These are phyloP conservation scores for Leccinum variicolor DNA, from an alignment of 768 basidiomycete species.

Conservation along the genomic window DNA sequence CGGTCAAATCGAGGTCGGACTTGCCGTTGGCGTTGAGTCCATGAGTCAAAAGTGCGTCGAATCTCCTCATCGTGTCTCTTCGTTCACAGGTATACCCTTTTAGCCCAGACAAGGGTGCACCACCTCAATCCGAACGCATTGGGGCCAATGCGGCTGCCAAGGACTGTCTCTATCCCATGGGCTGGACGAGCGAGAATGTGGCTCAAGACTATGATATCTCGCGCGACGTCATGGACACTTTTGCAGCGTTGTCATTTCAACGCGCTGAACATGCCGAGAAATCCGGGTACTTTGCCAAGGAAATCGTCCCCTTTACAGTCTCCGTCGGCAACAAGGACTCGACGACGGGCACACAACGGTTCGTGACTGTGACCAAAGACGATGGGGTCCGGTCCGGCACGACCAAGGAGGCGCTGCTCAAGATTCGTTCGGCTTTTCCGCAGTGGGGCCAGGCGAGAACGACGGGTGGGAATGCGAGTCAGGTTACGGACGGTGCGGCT, in stretches of 20 bases:
- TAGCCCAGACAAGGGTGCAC: constrained; percentile 65
- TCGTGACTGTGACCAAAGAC: constrained; percentile 60
- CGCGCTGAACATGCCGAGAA: constrained; percentile 75
- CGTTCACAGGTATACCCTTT: not conserved
- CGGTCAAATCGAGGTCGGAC: constrained; percentile 78
- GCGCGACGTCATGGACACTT: constrained; percentile 72
- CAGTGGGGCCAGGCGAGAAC: constrained; percentile 74
- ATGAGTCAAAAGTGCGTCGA: constrained; percentile 70
- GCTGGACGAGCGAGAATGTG: constrained; percentile 88
- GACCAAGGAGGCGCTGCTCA: constrained; percentile 58
- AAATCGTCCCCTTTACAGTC: constrained; percentile 77
- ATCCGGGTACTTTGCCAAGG: constrained; percentile 57
- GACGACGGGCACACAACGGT: constrained; percentile 47
- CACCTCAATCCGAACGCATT: constrained; percentile 59
- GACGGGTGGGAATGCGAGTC: constrained; percentile 85
- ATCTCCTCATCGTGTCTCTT: too few species aligned
- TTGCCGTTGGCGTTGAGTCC: constrained; percentile 82
- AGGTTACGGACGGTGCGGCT: constrained; percentile 82
- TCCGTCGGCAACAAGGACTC: constrained; percentile 59
- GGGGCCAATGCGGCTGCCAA: constrained; percentile 50
- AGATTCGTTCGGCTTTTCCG: constrained; percentile 74
- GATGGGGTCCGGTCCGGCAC: constrained; percentile 79
- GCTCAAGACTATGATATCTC: constrained; percentile 69
- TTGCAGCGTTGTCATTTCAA: constrained; percentile 73
- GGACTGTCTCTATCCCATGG: constrained; percentile 74